These are phyloP conservation scores for Metschnikowia borealis DNA, from an alignment of 805 yeast species.

Conservation along the genomic window DNA sequence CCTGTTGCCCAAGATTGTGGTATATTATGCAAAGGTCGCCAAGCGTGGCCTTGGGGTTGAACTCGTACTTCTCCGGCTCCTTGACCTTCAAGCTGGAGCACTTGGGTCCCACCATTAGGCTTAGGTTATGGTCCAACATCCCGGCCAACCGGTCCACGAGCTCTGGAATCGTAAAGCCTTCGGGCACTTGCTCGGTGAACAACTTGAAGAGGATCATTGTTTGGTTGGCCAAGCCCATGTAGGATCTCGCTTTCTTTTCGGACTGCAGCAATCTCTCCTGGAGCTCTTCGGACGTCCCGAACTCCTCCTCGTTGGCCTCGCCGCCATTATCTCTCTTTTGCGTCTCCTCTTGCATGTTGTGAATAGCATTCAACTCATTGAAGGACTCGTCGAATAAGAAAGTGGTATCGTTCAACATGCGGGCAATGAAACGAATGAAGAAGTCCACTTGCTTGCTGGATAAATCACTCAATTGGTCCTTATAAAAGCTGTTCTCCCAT, in stretches of 20 bases:
- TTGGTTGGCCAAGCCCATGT: slow-evolving; percentile 78
- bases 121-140: slow-evolving; percentile 89
- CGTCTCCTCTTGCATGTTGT: slow-evolving; percentile 64
- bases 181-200: slow-evolving; percentile 83
- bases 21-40: slow-evolving; percentile 70
- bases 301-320: slow-evolving; percentile 33
- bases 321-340: slow-evolving; percentile 41
- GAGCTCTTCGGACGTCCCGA: slow-evolving; percentile 60
- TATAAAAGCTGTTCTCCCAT: slow-evolving; percentile 72
- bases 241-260: slow-evolving; percentile 75
- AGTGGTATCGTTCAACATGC: slow-evolving; percentile 93
- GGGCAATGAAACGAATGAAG: slow-evolving; percentile 87
- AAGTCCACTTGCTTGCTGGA: slow-evolving; percentile 70
- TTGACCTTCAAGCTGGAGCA: slow-evolving; percentile 84
- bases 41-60: slow-evolving; percentile 73
- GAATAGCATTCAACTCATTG: slow-evolving; percentile 73
- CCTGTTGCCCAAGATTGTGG: slow-evolving; percentile 62
- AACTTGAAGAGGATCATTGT: slow-evolving; percentile 74
- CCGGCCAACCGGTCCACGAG: slow-evolving; percentile 92
- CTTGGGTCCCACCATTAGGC: slow-evolving; percentile 92
- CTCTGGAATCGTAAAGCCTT: slow-evolving; percentile 81
- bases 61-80: slow-evolving; percentile 76
- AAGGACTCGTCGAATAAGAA: slow-evolving; percentile 88
- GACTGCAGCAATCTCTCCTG: slow-evolving; percentile 52
- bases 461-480: slow-evolving; percentile 63